Conservation (phyloP, 257 asterid genomes). For the Solanum stenotomum region DNA sequence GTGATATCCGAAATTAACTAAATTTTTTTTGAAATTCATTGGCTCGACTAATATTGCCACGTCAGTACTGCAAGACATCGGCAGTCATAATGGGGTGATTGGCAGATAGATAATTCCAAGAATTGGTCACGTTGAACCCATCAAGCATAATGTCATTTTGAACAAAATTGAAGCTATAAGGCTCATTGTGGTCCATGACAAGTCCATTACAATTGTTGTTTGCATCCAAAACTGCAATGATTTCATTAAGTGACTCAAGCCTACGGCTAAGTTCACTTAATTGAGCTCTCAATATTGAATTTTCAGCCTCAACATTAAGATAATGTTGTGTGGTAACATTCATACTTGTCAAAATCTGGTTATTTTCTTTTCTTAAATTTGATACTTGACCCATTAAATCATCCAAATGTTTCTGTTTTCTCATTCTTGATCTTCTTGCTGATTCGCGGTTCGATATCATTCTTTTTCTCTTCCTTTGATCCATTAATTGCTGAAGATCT, state of each 20-base stretch:
- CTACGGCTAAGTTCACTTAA: conserved; percentile 65
- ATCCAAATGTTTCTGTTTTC: conserved; percentile 82
- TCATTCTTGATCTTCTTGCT: conserved; percentile 84
- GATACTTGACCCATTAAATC: conserved; percentile 57
- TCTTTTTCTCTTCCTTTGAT: conserved; percentile 63
- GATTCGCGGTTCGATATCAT: conserved; percentile 96
- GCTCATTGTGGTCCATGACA: background rate
- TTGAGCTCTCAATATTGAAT: conserved; percentile 72
- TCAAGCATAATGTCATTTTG: conserved; percentile 10
- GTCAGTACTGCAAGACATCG: conserved; percentile 33
- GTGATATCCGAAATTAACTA: no score
- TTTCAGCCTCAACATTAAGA: conserved; percentile 59
- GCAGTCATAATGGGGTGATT: conserved; percentile 53
- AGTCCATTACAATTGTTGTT: conserved; percentile 1
- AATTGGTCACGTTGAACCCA: conserved; percentile 20
- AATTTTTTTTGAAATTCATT: background rate
- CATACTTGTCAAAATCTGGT: conserved; percentile 39
- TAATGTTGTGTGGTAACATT: conserved; percentile 41
- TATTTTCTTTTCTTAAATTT: conserved; percentile 47
- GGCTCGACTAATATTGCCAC: background rate
- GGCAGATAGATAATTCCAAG: conserved; percentile 36
- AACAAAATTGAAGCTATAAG: background rate
- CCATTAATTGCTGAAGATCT: conserved; percentile 54
- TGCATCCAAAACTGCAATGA: conserved; percentile 24
- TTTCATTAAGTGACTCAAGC: conserved; percentile 60